Percentiles rank a stretch among this genome's conserved stretches.
phyloP scores from a whole-genome alignment of 2,329 filamentous ascomycete genomes.

The Ophiocordyceps camponoti-rufipedis region DNA sequence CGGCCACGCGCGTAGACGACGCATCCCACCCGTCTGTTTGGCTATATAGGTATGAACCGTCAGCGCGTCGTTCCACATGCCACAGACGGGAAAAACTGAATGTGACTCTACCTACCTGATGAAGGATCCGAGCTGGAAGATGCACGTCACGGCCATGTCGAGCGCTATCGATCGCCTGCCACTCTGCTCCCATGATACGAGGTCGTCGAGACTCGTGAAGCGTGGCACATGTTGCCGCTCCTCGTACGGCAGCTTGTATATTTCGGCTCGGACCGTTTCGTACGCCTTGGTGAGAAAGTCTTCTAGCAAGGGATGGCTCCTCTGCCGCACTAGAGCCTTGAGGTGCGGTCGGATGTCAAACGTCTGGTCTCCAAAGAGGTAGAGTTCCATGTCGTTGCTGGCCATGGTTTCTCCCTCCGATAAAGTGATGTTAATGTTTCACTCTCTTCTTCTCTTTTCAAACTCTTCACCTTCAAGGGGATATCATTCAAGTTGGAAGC shows the following conservation, averaged over 20 bases:
- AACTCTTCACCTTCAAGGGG: neutral
- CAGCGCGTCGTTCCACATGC: neutral
- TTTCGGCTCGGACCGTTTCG: slow-evolving; percentile 1
- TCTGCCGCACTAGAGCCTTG: neutral
- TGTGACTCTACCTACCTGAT: slow-evolving; percentile 1
- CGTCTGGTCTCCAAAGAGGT: slow-evolving; percentile 3
- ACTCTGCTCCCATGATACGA: slow-evolving; percentile 1
- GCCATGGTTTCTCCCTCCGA: neutral
- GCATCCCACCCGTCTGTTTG: neutral
- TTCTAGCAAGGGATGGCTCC: slow-evolving; percentile 1
- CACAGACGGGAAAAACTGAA: neutral
- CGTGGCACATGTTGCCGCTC: slow-evolving; percentile 1
- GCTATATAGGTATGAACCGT: neutral
- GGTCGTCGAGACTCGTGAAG: slow-evolving; percentile 2
- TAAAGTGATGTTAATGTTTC: neutral
- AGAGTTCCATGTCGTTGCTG: slow-evolving; percentile 1
- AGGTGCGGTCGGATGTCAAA: slow-evolving; percentile 1
- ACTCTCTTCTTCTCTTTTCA: neutral
- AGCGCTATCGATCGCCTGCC: slow-evolving; percentile 1
- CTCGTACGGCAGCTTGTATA: slow-evolving; percentile 1
- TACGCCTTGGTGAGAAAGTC: slow-evolving; percentile 2
- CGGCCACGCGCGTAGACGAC: neutral
- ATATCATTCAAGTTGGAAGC: neutral
- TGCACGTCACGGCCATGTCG: slow-evolving; percentile 2
- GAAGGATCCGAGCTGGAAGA: slow-evolving; percentile 2